Conservation (phyloP, 257 asterid genomes). For the Solanum chiquidenum region DNA sequence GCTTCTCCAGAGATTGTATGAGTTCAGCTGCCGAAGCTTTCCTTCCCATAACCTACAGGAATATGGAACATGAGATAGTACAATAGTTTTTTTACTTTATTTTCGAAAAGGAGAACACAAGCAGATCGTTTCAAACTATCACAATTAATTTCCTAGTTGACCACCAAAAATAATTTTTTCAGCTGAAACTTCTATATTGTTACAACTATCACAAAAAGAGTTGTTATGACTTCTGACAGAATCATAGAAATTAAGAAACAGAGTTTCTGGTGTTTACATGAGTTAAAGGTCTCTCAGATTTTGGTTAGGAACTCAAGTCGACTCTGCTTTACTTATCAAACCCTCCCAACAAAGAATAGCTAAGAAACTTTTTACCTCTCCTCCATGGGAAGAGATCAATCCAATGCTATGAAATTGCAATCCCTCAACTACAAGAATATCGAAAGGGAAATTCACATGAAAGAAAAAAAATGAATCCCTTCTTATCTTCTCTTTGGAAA, state of each 20-base stretch:
- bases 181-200: background rate
- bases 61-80: background rate
- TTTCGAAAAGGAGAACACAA: background rate
- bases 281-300: background rate
- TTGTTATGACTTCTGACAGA: background rate
- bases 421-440: background rate
- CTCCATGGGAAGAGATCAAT: background rate
- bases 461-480: background rate
- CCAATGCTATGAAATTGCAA: background rate
- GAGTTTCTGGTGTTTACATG: background rate
- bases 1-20: slow-evolving; percentile 2
- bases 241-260: background rate
- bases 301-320: background rate
- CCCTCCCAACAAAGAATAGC: background rate
- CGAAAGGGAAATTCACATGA: background rate
- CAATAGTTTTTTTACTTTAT: background rate
- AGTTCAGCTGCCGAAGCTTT: slow-evolving; percentile 9
- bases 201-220: background rate
- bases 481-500: background rate
- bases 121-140: background rate
- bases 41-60: slow-evolving; percentile 14
- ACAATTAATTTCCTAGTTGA: background rate
- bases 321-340: background rate
- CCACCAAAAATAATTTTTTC: background rate
- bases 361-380: background rate